A percentile compares a stretch with the other conserved stretches of the same genome.
phyloP scores from a whole-genome alignment of 192 early-diverging fungal species.

The Backusella morwellensis region DNA sequence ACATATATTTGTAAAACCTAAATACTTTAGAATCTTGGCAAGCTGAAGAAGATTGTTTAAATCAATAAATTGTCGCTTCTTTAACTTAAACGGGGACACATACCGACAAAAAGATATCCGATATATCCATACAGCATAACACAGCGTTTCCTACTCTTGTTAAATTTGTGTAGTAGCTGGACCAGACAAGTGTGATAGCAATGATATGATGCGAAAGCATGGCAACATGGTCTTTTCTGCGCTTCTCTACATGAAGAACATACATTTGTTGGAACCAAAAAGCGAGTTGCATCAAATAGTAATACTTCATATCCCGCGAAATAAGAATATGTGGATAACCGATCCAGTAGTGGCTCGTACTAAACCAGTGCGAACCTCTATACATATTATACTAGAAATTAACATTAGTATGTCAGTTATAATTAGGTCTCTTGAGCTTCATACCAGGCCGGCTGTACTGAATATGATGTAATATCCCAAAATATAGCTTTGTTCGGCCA shows the following conservation, averaged over 20 bases:
- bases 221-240: conserved; percentile 68
- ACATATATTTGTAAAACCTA: conserved; percentile 56
- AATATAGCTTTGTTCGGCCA: conserved; percentile 74
- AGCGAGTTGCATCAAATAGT: conserved; percentile 74
- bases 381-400: conserved; percentile 58
- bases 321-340: conserved; percentile 67
- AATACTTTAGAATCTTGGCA: conserved; percentile 82
- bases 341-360: conserved; percentile 66
- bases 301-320: conserved; percentile 57
- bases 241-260: conserved; percentile 69
- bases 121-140: conserved; percentile 74
- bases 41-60: conserved; percentile 26
- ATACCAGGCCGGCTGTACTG: conserved; percentile 61
- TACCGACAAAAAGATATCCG: conserved; percentile 75
- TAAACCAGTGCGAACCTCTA: conserved; percentile 68
- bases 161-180: conserved; percentile 66
- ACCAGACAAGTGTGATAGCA: conserved; percentile 63
- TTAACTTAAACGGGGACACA: conserved; percentile 10
- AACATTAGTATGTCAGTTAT: neutral
- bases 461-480: conserved; percentile 64
- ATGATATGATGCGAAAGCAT: conserved; percentile 79
- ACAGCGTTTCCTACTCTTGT: conserved; percentile 80
- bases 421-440: neutral
- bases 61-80: neutral
- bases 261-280: conserved; percentile 82